These are phyloP conservation scores for Rossbeevera mucosa DNA, from an alignment of 768 basidiomycete genomes.

Conservation along the genomic window DNA sequence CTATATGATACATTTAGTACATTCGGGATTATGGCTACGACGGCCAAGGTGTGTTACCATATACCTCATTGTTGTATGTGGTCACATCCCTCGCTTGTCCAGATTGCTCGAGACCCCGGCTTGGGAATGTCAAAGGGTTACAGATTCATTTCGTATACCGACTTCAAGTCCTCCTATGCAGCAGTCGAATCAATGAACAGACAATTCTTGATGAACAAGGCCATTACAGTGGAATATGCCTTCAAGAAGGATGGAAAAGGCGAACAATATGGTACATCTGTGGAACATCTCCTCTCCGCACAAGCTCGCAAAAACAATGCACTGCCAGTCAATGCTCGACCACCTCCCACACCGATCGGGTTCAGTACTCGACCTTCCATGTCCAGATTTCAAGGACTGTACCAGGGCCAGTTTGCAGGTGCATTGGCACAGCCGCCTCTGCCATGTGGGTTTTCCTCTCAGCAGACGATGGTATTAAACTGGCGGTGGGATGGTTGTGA, in stretches of 20 bases:
- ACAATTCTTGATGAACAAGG: slow-evolving; percentile 98
- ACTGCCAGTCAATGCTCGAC: slow-evolving; percentile 69
- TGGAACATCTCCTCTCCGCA: slow-evolving; percentile 90
- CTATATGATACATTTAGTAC: slow-evolving; percentile 95
- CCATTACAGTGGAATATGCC: slow-evolving; percentile 94
- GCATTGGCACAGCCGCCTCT: slow-evolving; percentile 74
- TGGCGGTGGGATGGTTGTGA: neutral
- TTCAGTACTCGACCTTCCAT: slow-evolving; percentile 30
- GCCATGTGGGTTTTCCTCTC: slow-evolving; percentile 31
- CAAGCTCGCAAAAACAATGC: slow-evolving; percentile 96
- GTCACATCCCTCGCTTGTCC: neutral
- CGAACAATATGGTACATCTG: slow-evolving; percentile 92
- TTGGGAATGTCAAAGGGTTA: slow-evolving; percentile 63
- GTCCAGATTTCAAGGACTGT: slow-evolving; percentile 55
- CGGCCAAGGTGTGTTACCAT: slow-evolving; percentile 71
- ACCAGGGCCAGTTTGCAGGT: slow-evolving; percentile 93
- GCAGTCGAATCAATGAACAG: slow-evolving; percentile 96
- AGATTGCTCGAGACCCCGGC: slow-evolving; percentile 80
- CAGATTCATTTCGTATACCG: slow-evolving; percentile 36
- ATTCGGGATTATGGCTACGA: slow-evolving; percentile 89
- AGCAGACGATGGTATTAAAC: slow-evolving; percentile 24
- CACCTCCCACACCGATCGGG: slow-evolving; percentile 69
- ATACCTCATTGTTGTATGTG: neutral
- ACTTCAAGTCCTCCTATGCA: slow-evolving; percentile 95
- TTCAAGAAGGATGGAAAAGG: slow-evolving; percentile 99